These are phyloP conservation scores for Venturia asperata DNA, from an alignment of 2,329 filamentous ascomycete genomes.

Conservation along the genomic window DNA sequence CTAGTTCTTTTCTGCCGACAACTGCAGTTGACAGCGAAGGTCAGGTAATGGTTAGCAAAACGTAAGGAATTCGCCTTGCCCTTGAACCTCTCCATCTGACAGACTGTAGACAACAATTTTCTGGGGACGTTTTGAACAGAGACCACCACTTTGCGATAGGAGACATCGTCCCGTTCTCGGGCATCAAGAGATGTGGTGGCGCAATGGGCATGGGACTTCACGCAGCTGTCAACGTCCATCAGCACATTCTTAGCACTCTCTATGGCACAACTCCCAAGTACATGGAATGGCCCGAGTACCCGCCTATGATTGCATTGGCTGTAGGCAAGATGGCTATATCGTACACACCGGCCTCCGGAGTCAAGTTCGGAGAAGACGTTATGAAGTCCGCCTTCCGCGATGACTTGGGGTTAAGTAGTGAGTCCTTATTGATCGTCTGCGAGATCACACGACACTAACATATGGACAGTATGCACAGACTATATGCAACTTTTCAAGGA, in stretches of 20 bases:
- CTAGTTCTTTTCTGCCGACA: slow-evolving; percentile 55
- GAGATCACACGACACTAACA: not conserved
- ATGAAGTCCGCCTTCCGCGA: slow-evolving; percentile 11
- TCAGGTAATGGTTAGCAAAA: slow-evolving; percentile 57
- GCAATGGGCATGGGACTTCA: slow-evolving; percentile 68
- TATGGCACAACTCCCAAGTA: not conserved
- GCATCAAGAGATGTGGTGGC: slow-evolving; percentile 71
- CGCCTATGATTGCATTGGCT: slow-evolving; percentile 17
- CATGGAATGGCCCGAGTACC: slow-evolving; percentile 8
- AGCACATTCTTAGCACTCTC: slow-evolving; percentile 5
- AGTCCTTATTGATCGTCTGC: not conserved
- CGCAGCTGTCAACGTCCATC: slow-evolving; percentile 55
- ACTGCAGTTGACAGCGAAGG: slow-evolving; percentile 53
- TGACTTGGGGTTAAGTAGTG: slow-evolving; percentile 14
- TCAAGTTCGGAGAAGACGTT: slow-evolving; percentile 10
- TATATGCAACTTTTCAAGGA: slow-evolving; percentile 3
- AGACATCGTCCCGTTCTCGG: slow-evolving; percentile 63
- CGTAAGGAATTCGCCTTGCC: slow-evolving; percentile 30
- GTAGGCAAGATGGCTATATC: slow-evolving; percentile 14
- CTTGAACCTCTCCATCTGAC: slow-evolving; percentile 17
- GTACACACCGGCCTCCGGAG: not conserved
- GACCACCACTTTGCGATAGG: slow-evolving; percentile 60
- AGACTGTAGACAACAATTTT: slow-evolving; percentile 37
- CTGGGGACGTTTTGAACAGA: slow-evolving; percentile 48
- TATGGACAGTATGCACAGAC: not conserved